Percentiles rank a stretch among this genome's conserved stretches.
These are phyloP conservation scores for Penicillium sp. DNA, from an alignment of 2,329 filamentous ascomycete genomes.

Conservation along the genomic window DNA sequence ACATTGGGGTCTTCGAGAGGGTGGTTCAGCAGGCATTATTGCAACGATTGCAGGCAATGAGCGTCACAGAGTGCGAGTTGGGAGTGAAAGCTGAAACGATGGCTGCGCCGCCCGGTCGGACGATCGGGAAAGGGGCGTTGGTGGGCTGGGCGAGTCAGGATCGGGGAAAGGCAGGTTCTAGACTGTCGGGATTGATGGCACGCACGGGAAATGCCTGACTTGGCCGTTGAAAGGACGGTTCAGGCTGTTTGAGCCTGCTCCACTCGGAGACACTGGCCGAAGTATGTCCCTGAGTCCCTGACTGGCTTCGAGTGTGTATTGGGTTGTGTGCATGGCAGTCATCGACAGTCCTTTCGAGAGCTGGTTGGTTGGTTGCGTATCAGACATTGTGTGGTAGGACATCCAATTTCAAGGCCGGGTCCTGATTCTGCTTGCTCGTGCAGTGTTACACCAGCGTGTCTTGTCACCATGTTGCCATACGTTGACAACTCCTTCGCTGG, in stretches of 20 bases:
- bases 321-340: neutral
- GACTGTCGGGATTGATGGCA: neutral
- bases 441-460: slow-evolving; percentile 1
- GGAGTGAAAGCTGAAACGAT: slow-evolving; percentile 3
- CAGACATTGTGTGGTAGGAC: neutral
- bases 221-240: neutral
- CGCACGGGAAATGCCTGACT: neutral
- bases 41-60: neutral
- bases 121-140: neutral
- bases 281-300: neutral
- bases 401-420: neutral
- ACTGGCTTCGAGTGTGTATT: neutral
- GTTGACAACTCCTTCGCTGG: neutral
- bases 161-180: neutral
- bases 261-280: slow-evolving; percentile 2
- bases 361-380: neutral
- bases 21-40: neutral
- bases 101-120: neutral
- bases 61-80: neutral
- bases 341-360: neutral
- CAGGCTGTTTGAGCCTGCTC: neutral
- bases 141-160: neutral
- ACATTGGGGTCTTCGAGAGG: neutral
- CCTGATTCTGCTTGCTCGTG: neutral
- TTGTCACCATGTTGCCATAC: neutral